Conservation (phyloP, 768 basidiomycete genomes). For the Crucibulum laeve region DNA sequence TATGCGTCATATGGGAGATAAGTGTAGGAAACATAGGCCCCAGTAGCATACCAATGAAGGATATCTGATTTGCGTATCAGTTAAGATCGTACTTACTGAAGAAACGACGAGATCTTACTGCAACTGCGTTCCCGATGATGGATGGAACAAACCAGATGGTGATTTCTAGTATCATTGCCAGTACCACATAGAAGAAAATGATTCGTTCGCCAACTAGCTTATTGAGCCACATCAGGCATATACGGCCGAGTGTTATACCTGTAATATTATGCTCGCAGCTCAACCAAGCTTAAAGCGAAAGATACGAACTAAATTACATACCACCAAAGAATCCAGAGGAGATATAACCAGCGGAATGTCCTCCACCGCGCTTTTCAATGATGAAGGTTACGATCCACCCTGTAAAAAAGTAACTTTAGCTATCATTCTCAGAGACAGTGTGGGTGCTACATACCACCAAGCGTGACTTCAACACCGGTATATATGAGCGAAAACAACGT, state of each 20-base stretch:
- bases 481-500: slow-evolving; percentile 41
- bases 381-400: slow-evolving; percentile 57
- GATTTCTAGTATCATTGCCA: slow-evolving; percentile 40
- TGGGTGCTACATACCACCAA: slow-evolving; percentile 31
- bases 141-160: slow-evolving; percentile 51
- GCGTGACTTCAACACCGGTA: slow-evolving; percentile 48
- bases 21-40: slow-evolving; percentile 53
- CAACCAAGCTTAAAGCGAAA: background rate
- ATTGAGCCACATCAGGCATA: slow-evolving; percentile 49
- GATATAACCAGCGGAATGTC: slow-evolving; percentile 39
- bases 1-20: slow-evolving; percentile 26
- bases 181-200: slow-evolving; percentile 24
- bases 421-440: background rate
- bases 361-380: slow-evolving; percentile 38
- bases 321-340: slow-evolving; percentile 16
- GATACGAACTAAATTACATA: slow-evolving; percentile 6
- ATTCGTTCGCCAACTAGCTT: slow-evolving; percentile 31
- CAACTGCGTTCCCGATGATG: slow-evolving; percentile 46
- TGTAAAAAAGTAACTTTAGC: slow-evolving; percentile 10
- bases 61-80: too few species aligned
- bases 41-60: slow-evolving; percentile 44
- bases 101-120: slow-evolving; percentile 19
- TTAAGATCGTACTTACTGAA: too few species aligned
- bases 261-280: background rate
- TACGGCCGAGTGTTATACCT: slow-evolving; percentile 49